These are phyloP conservation scores for Suillus hirtellus DNA, from an alignment of 768 basidiomycete species.

Conservation along the genomic window DNA sequence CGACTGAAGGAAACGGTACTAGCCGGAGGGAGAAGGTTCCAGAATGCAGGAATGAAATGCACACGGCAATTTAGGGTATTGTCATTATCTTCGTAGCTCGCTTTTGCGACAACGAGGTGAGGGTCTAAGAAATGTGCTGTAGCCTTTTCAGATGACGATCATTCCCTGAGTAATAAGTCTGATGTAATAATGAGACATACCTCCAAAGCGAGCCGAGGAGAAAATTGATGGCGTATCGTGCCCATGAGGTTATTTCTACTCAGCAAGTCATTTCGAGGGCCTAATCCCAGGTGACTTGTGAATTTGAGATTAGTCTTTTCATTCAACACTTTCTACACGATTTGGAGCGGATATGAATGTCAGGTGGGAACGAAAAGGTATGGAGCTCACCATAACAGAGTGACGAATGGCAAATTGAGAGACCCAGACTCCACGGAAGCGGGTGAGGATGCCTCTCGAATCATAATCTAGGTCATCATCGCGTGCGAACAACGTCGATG, in stretches of 20 bases:
- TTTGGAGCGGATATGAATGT: conserved; percentile 21
- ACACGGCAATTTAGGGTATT: conserved; percentile 45
- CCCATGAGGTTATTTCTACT: conserved; percentile 53
- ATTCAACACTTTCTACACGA: conserved; percentile 47
- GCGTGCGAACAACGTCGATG: conserved; percentile 45
- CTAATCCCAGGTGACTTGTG: conserved; percentile 37
- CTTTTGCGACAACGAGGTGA: conserved; percentile 41
- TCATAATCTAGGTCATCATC: conserved; percentile 30
- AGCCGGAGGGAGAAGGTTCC: conserved; percentile 37
- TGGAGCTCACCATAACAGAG: conserved; percentile 41
- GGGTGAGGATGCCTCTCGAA: conserved; percentile 32
- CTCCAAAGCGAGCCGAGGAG: conserved; percentile 57
- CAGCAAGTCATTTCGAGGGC: conserved; percentile 16
- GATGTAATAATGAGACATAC: conserved; percentile 32
- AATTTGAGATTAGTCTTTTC: conserved; percentile 46
- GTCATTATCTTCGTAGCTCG: conserved; percentile 50
- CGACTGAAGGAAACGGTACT: conserved; percentile 47
- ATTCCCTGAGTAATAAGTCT: conserved; percentile 15
- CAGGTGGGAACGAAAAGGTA: conserved; percentile 10
- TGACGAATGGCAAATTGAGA: conserved; percentile 43
- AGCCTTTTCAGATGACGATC: conserved; percentile 29
- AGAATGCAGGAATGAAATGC: conserved; percentile 35
- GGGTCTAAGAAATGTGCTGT: conserved; percentile 42
- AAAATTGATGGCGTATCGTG: conserved; percentile 76
- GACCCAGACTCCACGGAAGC: conserved; percentile 37